These are phyloP conservation scores for Polytrichum commune DNA, from an alignment of 225 moss, liverwort and hornwort species.

Conservation along the genomic window DNA sequence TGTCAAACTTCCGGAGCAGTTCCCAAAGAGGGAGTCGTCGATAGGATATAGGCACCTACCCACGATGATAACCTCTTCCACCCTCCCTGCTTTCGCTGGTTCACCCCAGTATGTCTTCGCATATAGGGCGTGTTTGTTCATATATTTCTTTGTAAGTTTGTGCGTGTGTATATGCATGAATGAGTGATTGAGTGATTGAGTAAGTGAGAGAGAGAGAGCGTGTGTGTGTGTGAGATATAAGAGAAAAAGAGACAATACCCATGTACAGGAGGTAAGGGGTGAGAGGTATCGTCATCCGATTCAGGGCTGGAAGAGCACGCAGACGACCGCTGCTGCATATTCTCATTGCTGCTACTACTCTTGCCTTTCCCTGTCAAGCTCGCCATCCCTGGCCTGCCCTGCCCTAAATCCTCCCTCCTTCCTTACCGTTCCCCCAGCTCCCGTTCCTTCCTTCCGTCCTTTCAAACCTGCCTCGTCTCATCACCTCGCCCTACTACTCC, in stretches of 20 bases:
- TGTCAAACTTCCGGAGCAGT: background rate
- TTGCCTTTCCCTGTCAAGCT: constrained; percentile 42
- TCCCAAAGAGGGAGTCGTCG: background rate
- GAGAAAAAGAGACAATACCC: constrained; percentile 28
- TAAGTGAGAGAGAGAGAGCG: background rate
- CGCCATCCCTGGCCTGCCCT: constrained; percentile 31
- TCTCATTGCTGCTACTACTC: constrained; percentile 61
- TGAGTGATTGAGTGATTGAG: background rate
- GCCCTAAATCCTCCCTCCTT: constrained; percentile 24
- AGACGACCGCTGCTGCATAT: constrained; percentile 56
- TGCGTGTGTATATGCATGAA: background rate
- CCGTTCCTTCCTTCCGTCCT: background rate
- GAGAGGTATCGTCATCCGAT: constrained; percentile 72
- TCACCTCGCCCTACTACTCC: background rate
- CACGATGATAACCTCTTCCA: background rate
- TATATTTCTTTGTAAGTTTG: background rate
- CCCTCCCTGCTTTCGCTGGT: background rate
- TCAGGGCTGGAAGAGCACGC: constrained; percentile 75
- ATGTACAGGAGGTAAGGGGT: constrained; percentile 69
- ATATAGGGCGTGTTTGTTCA: too few species aligned
- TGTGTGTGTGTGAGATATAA: background rate
- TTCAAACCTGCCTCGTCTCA: background rate
- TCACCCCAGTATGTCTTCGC: too few species aligned
- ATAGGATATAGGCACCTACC: background rate
- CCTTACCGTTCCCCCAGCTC: too few species aligned